These are phyloP conservation scores for Endothia cerciana DNA, from an alignment of 2,329 filamentous ascomycete genomes.

Conservation along the genomic window DNA sequence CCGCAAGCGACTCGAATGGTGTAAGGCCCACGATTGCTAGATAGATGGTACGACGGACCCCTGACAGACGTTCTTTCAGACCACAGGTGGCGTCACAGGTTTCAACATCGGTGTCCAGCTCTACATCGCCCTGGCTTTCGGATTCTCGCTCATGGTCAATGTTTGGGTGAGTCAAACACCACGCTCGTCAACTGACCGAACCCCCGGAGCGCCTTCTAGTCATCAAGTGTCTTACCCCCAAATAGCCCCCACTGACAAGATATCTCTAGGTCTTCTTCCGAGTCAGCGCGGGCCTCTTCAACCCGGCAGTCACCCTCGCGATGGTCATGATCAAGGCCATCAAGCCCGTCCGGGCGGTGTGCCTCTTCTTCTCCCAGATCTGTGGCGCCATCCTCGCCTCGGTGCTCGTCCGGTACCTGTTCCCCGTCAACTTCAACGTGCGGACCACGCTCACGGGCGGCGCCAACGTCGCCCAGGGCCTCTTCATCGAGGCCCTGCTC, in stretches of 20 bases:
- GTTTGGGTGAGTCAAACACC: constrained; percentile 45
- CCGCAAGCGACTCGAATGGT: constrained; percentile 36
- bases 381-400: constrained; percentile 50
- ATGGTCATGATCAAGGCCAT: constrained; percentile 56
- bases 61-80: constrained; percentile 29
- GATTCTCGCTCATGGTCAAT: constrained; percentile 50
- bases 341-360: constrained; percentile 46
- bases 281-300: constrained; percentile 48
- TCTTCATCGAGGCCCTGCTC: constrained; percentile 54
- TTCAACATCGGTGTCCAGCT: constrained; percentile 32
- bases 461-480: constrained; percentile 48
- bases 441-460: constrained; percentile 45
- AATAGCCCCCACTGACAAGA: neutral
- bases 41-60: neutral
- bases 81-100: constrained; percentile 35
- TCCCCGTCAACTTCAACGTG: constrained; percentile 48
- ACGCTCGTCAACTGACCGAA: neutral
- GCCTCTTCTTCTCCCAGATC: constrained; percentile 56
- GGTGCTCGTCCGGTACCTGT: constrained; percentile 46
- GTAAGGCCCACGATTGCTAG: neutral
- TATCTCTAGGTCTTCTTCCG: constrained; percentile 46
- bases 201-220: too few relatives aligned
- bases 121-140: constrained; percentile 47
- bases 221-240: neutral
- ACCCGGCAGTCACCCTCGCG: constrained; percentile 52